A percentile compares a stretch with the other conserved stretches of the same genome.
These are phyloP conservation scores for Fusarium sp. DNA, from an alignment of 2,329 filamentous ascomycete species.

Conservation along the genomic window DNA sequence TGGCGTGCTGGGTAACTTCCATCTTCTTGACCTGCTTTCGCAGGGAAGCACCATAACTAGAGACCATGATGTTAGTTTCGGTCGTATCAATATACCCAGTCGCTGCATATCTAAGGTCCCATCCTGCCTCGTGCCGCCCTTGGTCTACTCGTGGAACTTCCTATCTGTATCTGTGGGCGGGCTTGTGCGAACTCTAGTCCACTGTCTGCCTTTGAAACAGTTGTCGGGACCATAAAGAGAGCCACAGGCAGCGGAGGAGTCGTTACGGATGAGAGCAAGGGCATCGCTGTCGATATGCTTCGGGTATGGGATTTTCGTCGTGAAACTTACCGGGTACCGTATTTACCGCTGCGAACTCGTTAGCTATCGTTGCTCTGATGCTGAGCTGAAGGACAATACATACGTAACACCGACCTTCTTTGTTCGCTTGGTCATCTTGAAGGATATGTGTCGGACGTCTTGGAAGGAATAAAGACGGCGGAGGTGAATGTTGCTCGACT, in stretches of 20 bases:
- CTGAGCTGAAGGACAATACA: constrained; percentile 40
- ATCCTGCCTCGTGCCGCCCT: constrained; percentile 3
- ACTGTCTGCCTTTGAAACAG: constrained; percentile 2
- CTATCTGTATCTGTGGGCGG: not conserved
- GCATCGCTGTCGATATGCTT: constrained; percentile 31
- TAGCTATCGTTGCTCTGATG: constrained; percentile 38
- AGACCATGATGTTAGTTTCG: constrained; percentile 39
- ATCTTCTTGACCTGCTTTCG: constrained; percentile 98
- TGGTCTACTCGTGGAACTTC: not conserved
- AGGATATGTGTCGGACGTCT: constrained; percentile 51
- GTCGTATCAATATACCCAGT: not conserved
- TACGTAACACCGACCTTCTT: constrained; percentile 96
- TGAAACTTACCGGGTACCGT: constrained; percentile 85
- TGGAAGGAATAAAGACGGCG: constrained; percentile 46
- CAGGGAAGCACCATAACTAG: constrained; percentile 97
- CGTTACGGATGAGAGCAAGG: constrained; percentile 18
- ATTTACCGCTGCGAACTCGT: constrained; percentile 71
- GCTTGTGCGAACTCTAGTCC: not conserved
- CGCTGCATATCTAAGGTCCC: not conserved
- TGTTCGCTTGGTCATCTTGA: constrained; percentile 93
- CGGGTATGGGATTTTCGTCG: constrained; percentile 28
- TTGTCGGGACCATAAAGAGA: not conserved
- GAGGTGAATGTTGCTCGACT: constrained; percentile 45
- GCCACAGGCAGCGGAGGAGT: not conserved
- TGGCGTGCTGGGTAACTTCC: constrained; percentile 98